Base-by-base conservation (phyloP, 2,329 filamentous ascomycete genomes). In the Ophiostoma tasmaniense region DNA sequence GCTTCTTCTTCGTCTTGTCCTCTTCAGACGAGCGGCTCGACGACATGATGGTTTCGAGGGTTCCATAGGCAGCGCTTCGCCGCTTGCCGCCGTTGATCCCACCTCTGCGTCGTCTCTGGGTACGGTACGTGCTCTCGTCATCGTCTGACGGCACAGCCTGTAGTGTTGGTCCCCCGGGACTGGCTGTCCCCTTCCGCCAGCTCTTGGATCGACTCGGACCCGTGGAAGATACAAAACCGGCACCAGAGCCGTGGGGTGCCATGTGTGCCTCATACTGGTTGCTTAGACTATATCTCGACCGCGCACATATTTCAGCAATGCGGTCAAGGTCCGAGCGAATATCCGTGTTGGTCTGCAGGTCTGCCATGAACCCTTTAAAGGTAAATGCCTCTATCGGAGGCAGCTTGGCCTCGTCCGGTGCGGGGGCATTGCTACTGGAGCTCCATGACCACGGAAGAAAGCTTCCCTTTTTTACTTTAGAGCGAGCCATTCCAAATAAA, bases 261-360 rank as follows among this genome's bases (percentile, higher is more conserved):
- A 88, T 84, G 73, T 89, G 87, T 7, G 88, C 85, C 73, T 89
- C 87, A 73, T 89, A 89, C 74, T 89, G 87, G 75, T 88, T 88
- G 76, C 86, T 88, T 67, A 89, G 75, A 55, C 86, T 89, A 75
- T 89, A 89, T 61, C 84, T 82, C 14, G 86, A 89, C 42, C 85
- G 81, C 50, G 87, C 87, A 77, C 87, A 89, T 39, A 89, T 89
- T 75, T 89, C 87, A 13, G 87, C 87, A 73, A 89, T 89, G 55
- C 85, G 83, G 71, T 89, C 86, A 66, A 89, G 78, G 73, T 88
- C 85, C 14, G 85, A 80, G 67, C 81, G 81, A 70, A 89, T 85
- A 70, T 84, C 81, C 66, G 77, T 78, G 6, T 77, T 77, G 4
- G 74, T 75, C 66, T 79, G 78, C 66, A 73, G 61, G 35, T 80